Evolutionary conservation across 305 asterid species (phyloP), one percentile per base, ranked within the genome.

Genomic region (Solanum hybrid): DNA sequence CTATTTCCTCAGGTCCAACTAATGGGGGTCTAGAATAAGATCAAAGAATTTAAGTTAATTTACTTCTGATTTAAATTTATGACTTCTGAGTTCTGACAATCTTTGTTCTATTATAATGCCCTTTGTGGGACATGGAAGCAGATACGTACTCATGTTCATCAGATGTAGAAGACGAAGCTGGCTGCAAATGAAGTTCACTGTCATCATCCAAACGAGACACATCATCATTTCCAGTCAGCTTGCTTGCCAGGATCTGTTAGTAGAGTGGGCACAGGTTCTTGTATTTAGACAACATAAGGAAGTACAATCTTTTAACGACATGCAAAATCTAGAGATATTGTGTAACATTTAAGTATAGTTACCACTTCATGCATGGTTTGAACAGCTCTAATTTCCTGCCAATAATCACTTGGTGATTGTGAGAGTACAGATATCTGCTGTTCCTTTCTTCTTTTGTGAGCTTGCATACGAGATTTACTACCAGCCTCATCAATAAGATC

Each of bases 401-500:
- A 97, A 89, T 96, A 97, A 79, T 96, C 98, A 92, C 92, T 92
- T 1, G 99, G 98, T 82, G 94, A 90, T 91, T 92, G 94, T 6
- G 97, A 93, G 51, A 97, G 98, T 89, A 97, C 87, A 34, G 94
- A 93, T 93, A 93, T 93, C 92, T 90, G 97, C 89, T 93, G 94
- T 93, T 94, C 95, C 95, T 93, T 97, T 91, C 90, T 96, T 93
- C 91, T 94, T 91, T 94, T 97, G 88, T 91, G 95, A 35, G 95
- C 93, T 90, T 94, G 98, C 97, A 97, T 95, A 87, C 97, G 93
- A 91, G 99, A 97, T 95, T 95, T 96, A 92, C 99, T 97, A 91
- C 99, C 99, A 87, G 99, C 99, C 94, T 97, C 99, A 51, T 97
- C 99, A 67, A 97, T 94, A 61, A 97, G 98, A 95, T 97, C 99